These are phyloP conservation scores for Globisporangium alternatum DNA, from an alignment of 352 stramenopile species.

Conservation along the genomic window DNA sequence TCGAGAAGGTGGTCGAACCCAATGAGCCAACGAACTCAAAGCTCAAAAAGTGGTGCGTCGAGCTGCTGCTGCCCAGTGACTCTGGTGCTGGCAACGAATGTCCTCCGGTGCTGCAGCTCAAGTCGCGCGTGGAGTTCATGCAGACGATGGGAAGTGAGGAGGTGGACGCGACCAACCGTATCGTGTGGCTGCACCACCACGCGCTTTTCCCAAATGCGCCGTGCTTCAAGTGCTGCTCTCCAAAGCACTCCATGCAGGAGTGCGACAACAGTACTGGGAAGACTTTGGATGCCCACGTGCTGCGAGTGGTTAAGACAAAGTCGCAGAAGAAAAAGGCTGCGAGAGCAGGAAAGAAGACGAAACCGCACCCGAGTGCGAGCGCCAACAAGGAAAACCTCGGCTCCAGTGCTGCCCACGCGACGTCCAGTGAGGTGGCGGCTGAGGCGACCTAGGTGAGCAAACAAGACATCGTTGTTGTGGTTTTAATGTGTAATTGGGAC, in stretches of 20 bases:
- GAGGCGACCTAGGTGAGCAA: not conserved
- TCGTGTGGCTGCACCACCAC: conserved; percentile 50
- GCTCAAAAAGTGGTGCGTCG: conserved; percentile 35
- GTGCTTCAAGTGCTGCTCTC: conserved; percentile 14
- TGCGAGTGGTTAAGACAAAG: not conserved
- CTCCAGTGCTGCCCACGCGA: not conserved
- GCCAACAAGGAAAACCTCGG: conserved; percentile 4
- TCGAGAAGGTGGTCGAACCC: conserved; percentile 15
- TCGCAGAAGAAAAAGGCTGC: not conserved
- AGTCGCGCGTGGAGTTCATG: conserved; percentile 46
- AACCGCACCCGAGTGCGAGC: not conserved
- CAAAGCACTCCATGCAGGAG: conserved; percentile 5
- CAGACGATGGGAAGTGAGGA: conserved; percentile 12
- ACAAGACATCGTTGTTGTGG: not conserved
- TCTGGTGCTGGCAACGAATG: conserved; percentile 17
- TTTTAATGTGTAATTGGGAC: not conserved
- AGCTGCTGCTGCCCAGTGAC: conserved; percentile 23
- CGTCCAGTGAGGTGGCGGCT: not conserved
- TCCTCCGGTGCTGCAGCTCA: conserved; percentile 25
- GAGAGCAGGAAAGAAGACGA: conserved; percentile 1
- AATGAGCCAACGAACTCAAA: conserved; percentile 1
- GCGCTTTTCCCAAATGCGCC: conserved; percentile 20
- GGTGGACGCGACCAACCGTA: not conserved
- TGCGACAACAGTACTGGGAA: not conserved
- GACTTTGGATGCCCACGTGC: not conserved